Base-by-base conservation (phyloP, 2,329 filamentous ascomycete genomes). In the Epichloe gansuensis region DNA sequence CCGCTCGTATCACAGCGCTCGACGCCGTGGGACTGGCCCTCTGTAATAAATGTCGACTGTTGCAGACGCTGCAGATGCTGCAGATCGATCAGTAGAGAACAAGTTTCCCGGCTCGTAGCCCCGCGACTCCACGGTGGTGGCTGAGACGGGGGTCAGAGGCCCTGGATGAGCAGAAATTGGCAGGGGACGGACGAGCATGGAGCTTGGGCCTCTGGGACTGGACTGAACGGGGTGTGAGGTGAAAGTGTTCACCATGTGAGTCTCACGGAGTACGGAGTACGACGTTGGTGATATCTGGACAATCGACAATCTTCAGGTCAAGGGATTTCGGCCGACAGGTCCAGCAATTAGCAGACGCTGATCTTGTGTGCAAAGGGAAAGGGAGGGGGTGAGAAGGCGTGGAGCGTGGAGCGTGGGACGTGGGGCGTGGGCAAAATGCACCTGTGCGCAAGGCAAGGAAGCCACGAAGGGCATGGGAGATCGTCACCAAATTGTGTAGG, bases 271-370 rank as follows among this genome's bases (percentile, higher is more conserved):
- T 31, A 31, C 31, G 31, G 31, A 31, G 31, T 31, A 11, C 31
- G 31, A 31, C 31, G 31, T 31, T 31, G 17, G 34, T 42, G 38
- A 41, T 49, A 7, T 34, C 12, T 34, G 37, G 25, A 31, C 6
- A 42, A 12, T 43, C 17, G 47, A 28, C 47, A 41, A 31, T 43
- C 13, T n/a, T 28, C 31, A 37, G 41, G 21, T 44, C 21, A 38
- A 50, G 13, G 25, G 42, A 50, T 50, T 53, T 53, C 52, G 52
- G 52, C 52, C 52, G 52, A 53, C 51, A 48, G 25, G 37, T 31
- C 17, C 39, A 48, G 34, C 28, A 50, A 11, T 35, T 50, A 35
- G 35, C 37, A 15, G 23, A 15, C 37, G 37, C 46, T 49, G 41
- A 41, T 13, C 21, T 41, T 44, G 6, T 17, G 15, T 48, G 8